These are phyloP conservation scores for Hypoxylon lienhwacheense DNA, from an alignment of 495 filamentous ascomycete genomes.

Conservation along the genomic window DNA sequence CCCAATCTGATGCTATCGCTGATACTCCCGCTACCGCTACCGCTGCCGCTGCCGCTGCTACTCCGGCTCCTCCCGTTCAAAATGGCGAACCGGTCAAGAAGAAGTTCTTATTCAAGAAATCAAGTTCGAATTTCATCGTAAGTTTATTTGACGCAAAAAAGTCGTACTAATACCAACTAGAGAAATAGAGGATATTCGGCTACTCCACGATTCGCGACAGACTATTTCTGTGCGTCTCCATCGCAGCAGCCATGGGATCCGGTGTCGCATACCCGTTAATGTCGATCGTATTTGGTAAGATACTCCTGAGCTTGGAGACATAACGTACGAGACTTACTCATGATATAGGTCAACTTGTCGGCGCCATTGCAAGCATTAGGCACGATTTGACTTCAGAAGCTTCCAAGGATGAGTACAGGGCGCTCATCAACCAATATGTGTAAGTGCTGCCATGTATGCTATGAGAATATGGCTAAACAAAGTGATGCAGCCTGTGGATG, in stretches of 20 bases:
- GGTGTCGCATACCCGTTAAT: constrained; percentile 55
- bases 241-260: constrained; percentile 51
- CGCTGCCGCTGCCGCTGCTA: not conserved
- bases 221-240: constrained; percentile 43
- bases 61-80: not conserved
- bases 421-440: constrained; percentile 34
- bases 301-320: not conserved
- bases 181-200: constrained; percentile 51
- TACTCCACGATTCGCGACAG: constrained; percentile 52
- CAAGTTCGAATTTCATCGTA: constrained; percentile 43
- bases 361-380: constrained; percentile 31
- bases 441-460: constrained; percentile 10
- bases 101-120: constrained; percentile 33
- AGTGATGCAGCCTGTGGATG: constrained; percentile 52
- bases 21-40: not conserved
- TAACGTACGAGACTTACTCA: constrained; percentile 12
- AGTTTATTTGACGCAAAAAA: constrained; percentile 2
- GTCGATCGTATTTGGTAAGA: constrained; percentile 53
- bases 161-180: constrained; percentile 9
- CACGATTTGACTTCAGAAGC: constrained; percentile 14
- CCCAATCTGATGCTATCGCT: constrained; percentile 1
- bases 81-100: constrained; percentile 11
- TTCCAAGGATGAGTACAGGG: constrained; percentile 22
- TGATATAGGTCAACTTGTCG: constrained; percentile 46
- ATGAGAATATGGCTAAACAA: not conserved